Conservation (phyloP, 2,329 filamentous ascomycete species). For the Colletotrichum tropicicola region DNA sequence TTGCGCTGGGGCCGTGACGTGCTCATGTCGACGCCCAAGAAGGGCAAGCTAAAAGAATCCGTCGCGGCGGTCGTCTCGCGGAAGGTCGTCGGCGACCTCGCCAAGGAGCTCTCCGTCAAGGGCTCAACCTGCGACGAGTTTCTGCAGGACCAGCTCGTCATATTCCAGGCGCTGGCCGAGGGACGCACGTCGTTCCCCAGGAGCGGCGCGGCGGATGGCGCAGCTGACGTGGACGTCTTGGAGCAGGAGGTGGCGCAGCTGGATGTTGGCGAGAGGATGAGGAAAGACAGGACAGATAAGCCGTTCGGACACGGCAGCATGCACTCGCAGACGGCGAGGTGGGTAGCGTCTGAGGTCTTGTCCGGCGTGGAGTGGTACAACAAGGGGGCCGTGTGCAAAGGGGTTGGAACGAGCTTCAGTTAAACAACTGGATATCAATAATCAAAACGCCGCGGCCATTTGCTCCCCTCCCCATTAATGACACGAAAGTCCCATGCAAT, state of each 20-base stretch:
- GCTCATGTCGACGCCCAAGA: constrained; percentile 51
- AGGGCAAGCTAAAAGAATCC: constrained; percentile 38
- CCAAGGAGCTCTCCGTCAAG: constrained; percentile 48
- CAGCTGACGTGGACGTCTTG: constrained; percentile 32
- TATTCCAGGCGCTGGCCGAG: constrained; percentile 66
- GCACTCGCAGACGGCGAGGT: constrained; percentile 68
- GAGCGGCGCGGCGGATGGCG: not conserved
- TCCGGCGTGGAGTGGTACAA: constrained; percentile 59
- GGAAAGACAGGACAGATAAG: constrained; percentile 53
- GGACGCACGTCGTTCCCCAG: constrained; percentile 58
- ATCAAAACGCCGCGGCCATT: not conserved
- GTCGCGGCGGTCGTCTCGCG: constrained; percentile 52
- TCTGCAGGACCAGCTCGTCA: constrained; percentile 68
- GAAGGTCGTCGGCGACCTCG: constrained; percentile 55
- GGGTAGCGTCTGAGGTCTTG: constrained; percentile 63
- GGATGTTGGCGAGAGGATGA: constrained; percentile 38
- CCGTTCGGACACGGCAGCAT: constrained; percentile 66
- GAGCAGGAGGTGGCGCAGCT: constrained; percentile 41
- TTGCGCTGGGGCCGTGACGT: constrained; percentile 60
- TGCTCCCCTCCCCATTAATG: not conserved
- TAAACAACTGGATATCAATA: constrained; percentile 1
- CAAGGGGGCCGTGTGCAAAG: constrained; percentile 59
- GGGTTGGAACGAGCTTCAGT: constrained; percentile 43
- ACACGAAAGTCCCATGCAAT: not conserved
- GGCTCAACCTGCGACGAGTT: constrained; percentile 56